Evolutionary conservation across 345 rosid species (phyloP).

Genomic region (Microthlaspi erraticum): DNA sequence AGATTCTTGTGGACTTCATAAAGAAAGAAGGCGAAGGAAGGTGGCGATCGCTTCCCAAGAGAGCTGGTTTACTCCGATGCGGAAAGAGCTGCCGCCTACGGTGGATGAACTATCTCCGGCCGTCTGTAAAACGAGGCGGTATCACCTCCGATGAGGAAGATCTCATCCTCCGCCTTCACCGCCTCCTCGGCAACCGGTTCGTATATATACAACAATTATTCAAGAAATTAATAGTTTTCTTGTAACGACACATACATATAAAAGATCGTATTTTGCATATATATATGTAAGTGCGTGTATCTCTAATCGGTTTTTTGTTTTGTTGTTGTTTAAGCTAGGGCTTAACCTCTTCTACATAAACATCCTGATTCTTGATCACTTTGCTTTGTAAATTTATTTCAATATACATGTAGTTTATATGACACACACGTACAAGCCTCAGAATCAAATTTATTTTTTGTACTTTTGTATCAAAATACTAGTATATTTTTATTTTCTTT

Average conservation of each 20-base stretch:
- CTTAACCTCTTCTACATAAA: constrained; percentile 17
- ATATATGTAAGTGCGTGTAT: not conserved
- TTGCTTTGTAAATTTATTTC: not conserved
- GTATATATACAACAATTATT: not conserved
- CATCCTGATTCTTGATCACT: constrained; percentile 13
- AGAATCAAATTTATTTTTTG: not conserved
- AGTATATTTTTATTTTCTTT: no score
- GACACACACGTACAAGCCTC: not conserved
- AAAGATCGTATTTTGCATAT: constrained; percentile 3
- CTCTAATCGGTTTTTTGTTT: no score
- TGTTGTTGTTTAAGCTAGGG: constrained; percentile 20
- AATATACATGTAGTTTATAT: not conserved
- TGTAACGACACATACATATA: not conserved
- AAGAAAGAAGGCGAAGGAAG: constrained; percentile 79
- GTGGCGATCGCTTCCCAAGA: constrained; percentile 84
- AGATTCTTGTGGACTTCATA: constrained; percentile 60
- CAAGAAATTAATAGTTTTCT: no score
- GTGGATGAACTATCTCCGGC: constrained; percentile 95
- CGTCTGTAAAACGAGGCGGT: constrained; percentile 73
- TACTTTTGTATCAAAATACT: not conserved
- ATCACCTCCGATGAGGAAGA: constrained; percentile 89
- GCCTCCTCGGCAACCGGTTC: constrained; percentile 70
- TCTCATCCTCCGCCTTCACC: constrained; percentile 93
- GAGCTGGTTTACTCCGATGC: constrained; percentile 82
- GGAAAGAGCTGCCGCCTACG: constrained; percentile 94